These are phyloP conservation scores for Ophiostoma quercus DNA, from an alignment of 2,329 filamentous ascomycete genomes.

Conservation along the genomic window DNA sequence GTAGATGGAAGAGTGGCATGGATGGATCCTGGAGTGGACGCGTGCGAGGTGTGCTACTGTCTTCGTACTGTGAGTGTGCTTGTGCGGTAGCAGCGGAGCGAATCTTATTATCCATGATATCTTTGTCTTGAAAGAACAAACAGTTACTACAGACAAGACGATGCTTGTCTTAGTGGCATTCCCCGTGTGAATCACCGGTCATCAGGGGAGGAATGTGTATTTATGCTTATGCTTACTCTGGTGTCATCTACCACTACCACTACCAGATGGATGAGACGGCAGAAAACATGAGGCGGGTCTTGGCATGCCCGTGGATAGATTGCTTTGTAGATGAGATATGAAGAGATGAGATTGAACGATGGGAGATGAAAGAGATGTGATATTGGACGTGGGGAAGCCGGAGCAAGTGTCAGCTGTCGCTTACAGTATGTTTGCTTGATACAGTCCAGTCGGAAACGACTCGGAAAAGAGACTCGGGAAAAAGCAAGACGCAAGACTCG, in stretches of 20 bases:
- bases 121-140: background rate
- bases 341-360: background rate
- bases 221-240: background rate
- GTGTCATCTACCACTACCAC: too few species aligned
- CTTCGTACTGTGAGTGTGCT: background rate
- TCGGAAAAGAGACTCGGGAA: background rate
- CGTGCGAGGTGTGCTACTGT: background rate
- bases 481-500: background rate
- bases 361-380: background rate
- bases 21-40: constrained; percentile 7
- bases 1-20: background rate
- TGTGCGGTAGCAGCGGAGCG: background rate
- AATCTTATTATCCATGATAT: background rate
- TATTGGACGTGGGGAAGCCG: background rate
- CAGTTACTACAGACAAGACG: background rate
- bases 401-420: background rate
- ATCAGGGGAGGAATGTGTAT: background rate
- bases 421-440: background rate
- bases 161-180: background rate
- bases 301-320: constrained; percentile 6
- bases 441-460: background rate
- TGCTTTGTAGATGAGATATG: background rate
- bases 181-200: background rate
- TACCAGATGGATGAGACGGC: background rate
- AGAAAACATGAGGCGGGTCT: background rate